phyloP scores from a whole-genome alignment of 768 basidiomycete genomes.

The Clitopilus hobsonii region DNA sequence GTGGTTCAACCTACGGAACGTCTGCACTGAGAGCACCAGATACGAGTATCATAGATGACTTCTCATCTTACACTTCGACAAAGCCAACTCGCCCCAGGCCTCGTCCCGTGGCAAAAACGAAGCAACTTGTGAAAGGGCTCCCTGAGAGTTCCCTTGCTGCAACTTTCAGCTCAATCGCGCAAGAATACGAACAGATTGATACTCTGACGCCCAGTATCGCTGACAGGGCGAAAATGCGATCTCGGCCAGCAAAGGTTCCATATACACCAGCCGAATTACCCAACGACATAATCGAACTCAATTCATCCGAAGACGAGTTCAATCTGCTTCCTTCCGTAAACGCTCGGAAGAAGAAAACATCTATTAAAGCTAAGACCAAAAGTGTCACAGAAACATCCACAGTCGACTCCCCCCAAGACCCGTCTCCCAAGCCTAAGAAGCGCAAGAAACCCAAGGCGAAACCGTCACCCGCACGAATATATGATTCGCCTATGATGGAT shows the following conservation, averaged over 20 bases:
- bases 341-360: slow-evolving; percentile 12
- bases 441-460: background rate
- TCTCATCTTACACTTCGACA: slow-evolving; percentile 8
- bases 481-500: background rate
- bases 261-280: slow-evolving; percentile 2
- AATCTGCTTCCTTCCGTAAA: slow-evolving; percentile 22
- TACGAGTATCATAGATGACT: background rate
- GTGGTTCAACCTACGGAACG: background rate
- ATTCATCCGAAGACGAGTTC: slow-evolving; percentile 37
- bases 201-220: slow-evolving; percentile 36
- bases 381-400: slow-evolving; percentile 19
- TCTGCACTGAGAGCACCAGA: background rate
- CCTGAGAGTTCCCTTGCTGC: slow-evolving; percentile 1
- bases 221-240: slow-evolving; percentile 56
- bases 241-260: slow-evolving; percentile 26
- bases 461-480: background rate
- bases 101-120: slow-evolving; percentile 15
- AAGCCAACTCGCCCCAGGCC: slow-evolving; percentile 26
- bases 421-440: slow-evolving; percentile 7
- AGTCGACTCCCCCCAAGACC: slow-evolving; percentile 10
- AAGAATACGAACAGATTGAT: slow-evolving; percentile 9
- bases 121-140: background rate
- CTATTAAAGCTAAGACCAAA: slow-evolving; percentile 18
- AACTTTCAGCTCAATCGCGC: background rate
- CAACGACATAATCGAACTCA: slow-evolving; percentile 39